Base-by-base conservation (phyloP, 768 basidiomycete species). In the Amanita exitialis region DNA sequence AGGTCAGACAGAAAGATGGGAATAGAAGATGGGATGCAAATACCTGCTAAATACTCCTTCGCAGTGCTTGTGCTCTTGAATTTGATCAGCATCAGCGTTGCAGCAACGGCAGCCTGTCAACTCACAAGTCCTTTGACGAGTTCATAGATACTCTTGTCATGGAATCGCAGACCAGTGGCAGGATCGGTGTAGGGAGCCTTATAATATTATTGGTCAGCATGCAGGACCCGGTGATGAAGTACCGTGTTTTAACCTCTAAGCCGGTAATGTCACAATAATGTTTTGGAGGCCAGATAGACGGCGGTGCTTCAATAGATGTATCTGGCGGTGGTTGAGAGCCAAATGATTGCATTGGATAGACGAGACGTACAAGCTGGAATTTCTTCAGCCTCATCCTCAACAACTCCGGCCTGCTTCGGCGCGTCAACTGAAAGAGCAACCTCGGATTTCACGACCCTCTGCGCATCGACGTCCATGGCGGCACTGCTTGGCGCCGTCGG, bases 131-230 rank as follows among this genome's bases (percentile, higher is more conserved):
- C 74, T 61, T 86, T 87, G 56, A 91, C 79, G 25, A 89, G 69
- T 43, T 89, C 86, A 60, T 90, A 91, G n/a, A 91, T 78, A 54
- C 80, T 86, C 70, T 86, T 89, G 70, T 91, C 84, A 54, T 91
- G 85, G 61, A 86, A 91, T 3, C 90, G 76, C 8, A 92, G 69
- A 1, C 82, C 81, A 0, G 88, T 90, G 1, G 79, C 77, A 5
- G 90, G 89, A 57, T 92, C 86, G 0, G 86, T 90, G 56, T 91
- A 91, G 1, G 84, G 86, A 0, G 86, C 88, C 87, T n/a, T 88
- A 37, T 2, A 25, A 18, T 25, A 37, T 18, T 25, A 39, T 37
- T 20, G 8, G 28, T 28, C 15, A 38, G 18, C 35, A 38, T 43
- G 12, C 23, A 25, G 3, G 10, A 34, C 3, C 5, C 1, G 9